Evolutionary conservation across 2,329 filamentous ascomycete genomes (phyloP), one percentile per base, ranked within the genome.

Genomic region (Beauveria brongniartii): DNA sequence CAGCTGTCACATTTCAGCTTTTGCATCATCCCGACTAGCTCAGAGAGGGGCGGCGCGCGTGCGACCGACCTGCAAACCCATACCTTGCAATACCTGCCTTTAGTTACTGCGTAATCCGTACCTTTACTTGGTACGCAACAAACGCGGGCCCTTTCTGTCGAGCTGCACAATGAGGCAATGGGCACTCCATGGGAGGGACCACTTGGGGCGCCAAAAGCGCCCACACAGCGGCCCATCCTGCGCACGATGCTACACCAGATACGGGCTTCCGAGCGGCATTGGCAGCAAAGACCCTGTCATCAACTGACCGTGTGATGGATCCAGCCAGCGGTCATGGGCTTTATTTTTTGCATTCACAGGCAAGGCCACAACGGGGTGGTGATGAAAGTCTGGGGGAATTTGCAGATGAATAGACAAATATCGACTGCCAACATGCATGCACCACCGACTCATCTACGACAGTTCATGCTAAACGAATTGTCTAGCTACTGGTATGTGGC

Each of bases 101-200:
- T 30, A 10, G 9, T 30, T 30, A 34, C 30, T 12, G 7, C 7
- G 0, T 34, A 22, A 22, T 22, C 22, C 22, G n/a, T n/a, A n/a
- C n/a, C n/a, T n/a, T n/a, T n/a, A n/a, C n/a, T n/a, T n/a, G n/a
- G n/a, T 34, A 34, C 54, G 34, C 24, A 41, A 34, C 18, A 28
- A 22, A 59, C 55, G 48, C n/a, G n/a, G 24, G 56, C 56, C 28
- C 7, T 24, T 24, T 52, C 34, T 59, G 56, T 51, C 47, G 24
- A 59, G 56, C 56, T 59, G 47, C 47, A 59, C 55, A 51, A 59
- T 52, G 56, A 59, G 56, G 56, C 56, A 58, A 58, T 58, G 34
- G 44, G 51, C 22, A 10, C 41, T 52, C 43, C 37, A 52, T 50
- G 3, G 55, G 55, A 3, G 30, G 46, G 26, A 44, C 55, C 55